phyloP scores from a whole-genome alignment of 2,329 filamentous ascomycete genomes.

The Alternaria postmessia region DNA sequence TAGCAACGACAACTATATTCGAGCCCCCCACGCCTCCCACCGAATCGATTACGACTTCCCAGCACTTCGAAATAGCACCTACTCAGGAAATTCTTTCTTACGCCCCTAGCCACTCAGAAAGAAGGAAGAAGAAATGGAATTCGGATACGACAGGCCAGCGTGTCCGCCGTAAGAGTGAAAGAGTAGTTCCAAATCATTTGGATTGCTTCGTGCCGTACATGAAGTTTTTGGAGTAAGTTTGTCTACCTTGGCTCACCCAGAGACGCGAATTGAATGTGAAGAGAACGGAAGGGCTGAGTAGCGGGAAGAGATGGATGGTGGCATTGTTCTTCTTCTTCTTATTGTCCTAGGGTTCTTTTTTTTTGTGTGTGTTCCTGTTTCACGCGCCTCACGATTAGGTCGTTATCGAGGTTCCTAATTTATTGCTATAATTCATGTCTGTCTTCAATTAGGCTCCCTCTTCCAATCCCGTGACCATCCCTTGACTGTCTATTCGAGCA shows the following conservation, averaged over 20 bases:
- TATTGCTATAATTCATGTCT: neutral
- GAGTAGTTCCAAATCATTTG: neutral
- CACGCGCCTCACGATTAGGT: neutral
- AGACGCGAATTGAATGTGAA: neutral
- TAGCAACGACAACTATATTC: neutral
- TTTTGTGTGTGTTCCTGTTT: neutral
- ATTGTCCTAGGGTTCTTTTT: neutral
- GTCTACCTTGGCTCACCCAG: neutral
- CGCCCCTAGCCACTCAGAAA: neutral
- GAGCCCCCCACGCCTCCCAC: neutral
- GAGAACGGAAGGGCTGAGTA: neutral
- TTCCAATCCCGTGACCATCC: neutral
- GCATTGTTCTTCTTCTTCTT: neutral
- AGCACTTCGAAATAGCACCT: neutral
- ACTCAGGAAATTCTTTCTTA: neutral
- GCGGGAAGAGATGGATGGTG: neutral
- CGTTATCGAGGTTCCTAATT: neutral
- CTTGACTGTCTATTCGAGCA: too few relatives aligned
- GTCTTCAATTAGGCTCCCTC: neutral
- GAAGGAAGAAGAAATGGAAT: neutral
- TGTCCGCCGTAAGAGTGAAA: neutral
- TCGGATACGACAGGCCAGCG: neutral
- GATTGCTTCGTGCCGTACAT: neutral
- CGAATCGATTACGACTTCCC: neutral
- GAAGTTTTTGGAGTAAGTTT: neutral